Base-by-base conservation (phyloP, 345 rosid genomes). In the Salix dunnii region DNA sequence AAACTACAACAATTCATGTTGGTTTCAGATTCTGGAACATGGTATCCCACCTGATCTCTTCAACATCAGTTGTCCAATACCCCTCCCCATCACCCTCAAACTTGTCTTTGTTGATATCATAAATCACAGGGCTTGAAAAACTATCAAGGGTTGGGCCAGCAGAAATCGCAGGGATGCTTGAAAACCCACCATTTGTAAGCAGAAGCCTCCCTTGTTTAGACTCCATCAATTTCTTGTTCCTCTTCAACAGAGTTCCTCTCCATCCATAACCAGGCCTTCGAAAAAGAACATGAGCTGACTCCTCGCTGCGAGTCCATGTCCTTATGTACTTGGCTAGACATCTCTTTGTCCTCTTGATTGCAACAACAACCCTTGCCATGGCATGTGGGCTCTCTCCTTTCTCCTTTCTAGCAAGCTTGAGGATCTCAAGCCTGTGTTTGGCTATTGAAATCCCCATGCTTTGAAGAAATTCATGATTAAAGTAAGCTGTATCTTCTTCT, bases 381-480 rank as follows among this genome's bases (percentile, higher is more conserved):
- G 90, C 80, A 23, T 66, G 88, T 2, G 82, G 82, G 17, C 64
- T 73, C 27, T 78, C 76, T 65, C 67, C 80, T 20, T 73, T 86
- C n/a, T 87, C 87, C 60, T 82, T 80, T 14, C 90, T 87, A 28
- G 94, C 96, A 6, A 93, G 94, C 84, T 93, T 96, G 73, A 96
- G 86, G 70, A 96, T 96, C 86, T 96, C 96, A 16, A 96, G 91
- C 77, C 99, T 88, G 80, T 96, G 98, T 73, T 93, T 96, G 77
- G 99, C 98, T 72, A 96, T 89, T 25, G 97, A 91, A 55, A 96
- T 87, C 11, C 99, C 99, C 87, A 96, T 89, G 96, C 99, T 96
- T 21, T 91, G 99, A 35, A 96, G 94, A 82, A 93, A 93, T 73
- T 96, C 98, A 72, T 96, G 99, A 88, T 88, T 90, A 87, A 96